Conservation (phyloP, 2,329 filamentous ascomycete genomes). For the Trichoderma oligosporum region DNA sequence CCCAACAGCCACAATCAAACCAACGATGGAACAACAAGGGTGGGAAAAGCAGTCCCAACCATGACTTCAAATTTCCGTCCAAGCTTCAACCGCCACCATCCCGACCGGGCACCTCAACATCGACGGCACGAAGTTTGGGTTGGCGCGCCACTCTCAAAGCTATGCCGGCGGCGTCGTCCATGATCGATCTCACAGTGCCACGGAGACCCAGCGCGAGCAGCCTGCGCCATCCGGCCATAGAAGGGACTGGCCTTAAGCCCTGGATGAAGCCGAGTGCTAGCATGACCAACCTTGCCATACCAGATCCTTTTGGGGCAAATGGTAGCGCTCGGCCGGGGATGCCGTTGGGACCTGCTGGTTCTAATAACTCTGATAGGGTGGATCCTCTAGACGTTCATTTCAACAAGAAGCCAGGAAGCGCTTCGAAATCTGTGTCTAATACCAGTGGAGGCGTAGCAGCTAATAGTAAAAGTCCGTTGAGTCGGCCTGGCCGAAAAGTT, state of each 20-base stretch:
- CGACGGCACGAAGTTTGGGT: slow-evolving; percentile 24
- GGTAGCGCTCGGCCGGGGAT: slow-evolving; percentile 30
- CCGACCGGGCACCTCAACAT: slow-evolving; percentile 41
- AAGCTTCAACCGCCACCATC: slow-evolving; percentile 34
- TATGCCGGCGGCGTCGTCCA: slow-evolving; percentile 40
- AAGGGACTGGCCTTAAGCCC: slow-evolving; percentile 37
- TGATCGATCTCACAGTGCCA: slow-evolving; percentile 41
- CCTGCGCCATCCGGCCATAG: slow-evolving; percentile 37
- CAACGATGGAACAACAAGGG: slow-evolving; percentile 30
- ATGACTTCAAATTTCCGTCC: slow-evolving; percentile 36
- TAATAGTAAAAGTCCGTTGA: slow-evolving; percentile 37
- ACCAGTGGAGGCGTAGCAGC: slow-evolving; percentile 18
- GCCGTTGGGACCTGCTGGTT: slow-evolving; percentile 24
- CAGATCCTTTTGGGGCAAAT: slow-evolving; percentile 32
- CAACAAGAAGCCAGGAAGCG: slow-evolving; percentile 28
- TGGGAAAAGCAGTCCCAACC: slow-evolving; percentile 24
- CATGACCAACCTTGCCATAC: slow-evolving; percentile 34
- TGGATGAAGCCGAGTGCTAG: slow-evolving; percentile 31
- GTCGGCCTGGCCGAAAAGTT: slow-evolving; percentile 28
- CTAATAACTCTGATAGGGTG: slow-evolving; percentile 39
- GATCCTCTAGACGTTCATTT: slow-evolving; percentile 50
- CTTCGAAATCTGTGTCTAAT: slow-evolving; percentile 26
- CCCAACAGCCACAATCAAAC: slow-evolving; percentile 21
- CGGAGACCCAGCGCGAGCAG: slow-evolving; percentile 29
- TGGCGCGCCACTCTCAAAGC: slow-evolving; percentile 37